phyloP scores from a whole-genome alignment of 2,329 filamentous ascomycete species.

The Talaromyces amestolkiae region DNA sequence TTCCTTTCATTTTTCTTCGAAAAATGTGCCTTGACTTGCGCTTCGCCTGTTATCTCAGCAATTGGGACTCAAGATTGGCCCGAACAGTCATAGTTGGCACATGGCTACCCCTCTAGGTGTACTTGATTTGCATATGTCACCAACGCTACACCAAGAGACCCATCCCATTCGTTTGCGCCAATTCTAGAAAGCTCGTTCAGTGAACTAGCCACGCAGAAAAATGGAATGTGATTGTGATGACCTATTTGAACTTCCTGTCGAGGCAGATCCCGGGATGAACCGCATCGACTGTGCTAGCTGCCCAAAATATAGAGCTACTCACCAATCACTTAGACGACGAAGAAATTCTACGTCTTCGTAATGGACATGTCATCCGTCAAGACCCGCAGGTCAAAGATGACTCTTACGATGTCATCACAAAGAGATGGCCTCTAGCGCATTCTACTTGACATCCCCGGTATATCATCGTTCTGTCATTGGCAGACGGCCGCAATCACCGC shows the following conservation, averaged over 20 bases:
- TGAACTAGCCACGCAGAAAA: background rate
- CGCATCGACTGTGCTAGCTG: constrained; percentile 11
- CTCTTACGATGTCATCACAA: constrained; percentile 9
- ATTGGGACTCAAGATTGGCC: constrained; percentile 11
- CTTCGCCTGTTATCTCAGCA: constrained; percentile 4
- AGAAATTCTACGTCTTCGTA: background rate
- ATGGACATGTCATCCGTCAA: constrained; percentile 2
- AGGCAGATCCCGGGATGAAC: constrained; percentile 12
- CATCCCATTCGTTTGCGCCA: constrained; percentile 16
- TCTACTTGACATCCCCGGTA: background rate
- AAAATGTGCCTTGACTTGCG: constrained; percentile 12
- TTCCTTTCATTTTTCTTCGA: background rate
- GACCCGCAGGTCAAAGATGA: constrained; percentile 11
- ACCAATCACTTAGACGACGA: constrained; percentile 7
- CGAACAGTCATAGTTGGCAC: constrained; percentile 8
- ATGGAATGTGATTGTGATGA: constrained; percentile 4
- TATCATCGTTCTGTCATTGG: constrained; percentile 17
- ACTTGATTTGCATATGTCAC: constrained; percentile 20
- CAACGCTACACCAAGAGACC: constrained; percentile 13
- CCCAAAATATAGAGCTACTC: background rate
- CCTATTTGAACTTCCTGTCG: background rate
- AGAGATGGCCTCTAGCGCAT: background rate
- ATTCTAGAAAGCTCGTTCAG: constrained; percentile 5
- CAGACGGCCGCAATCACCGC: constrained; percentile 16
- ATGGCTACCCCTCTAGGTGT: constrained; percentile 8